phyloP scores from a whole-genome alignment of 768 basidiomycete genomes.

The Lentinula sp. region DNA sequence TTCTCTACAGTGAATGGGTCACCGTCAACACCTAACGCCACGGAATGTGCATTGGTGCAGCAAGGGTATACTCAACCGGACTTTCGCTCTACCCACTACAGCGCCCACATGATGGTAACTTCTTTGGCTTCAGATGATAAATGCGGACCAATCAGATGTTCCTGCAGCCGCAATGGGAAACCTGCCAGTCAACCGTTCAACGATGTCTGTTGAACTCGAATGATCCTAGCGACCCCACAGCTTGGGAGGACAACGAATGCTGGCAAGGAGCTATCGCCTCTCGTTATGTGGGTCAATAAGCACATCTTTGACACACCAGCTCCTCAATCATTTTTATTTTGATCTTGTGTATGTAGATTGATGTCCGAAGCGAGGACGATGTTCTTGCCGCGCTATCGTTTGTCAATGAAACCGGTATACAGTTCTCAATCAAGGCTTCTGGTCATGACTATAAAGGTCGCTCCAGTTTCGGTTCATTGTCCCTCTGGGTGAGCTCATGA shows the following conservation, averaged over 20 bases:
- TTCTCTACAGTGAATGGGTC: conserved; percentile 22
- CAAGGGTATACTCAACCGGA: conserved; percentile 18
- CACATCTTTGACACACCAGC: not conserved
- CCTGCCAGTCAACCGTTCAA: conserved; percentile 21
- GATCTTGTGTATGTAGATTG: conserved; percentile 11
- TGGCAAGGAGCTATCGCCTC: conserved; percentile 15
- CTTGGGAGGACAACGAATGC: conserved; percentile 9
- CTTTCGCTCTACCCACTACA: conserved; percentile 19
- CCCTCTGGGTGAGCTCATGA: conserved; percentile 17
- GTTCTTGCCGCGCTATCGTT: conserved; percentile 17
- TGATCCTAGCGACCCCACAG: conserved; percentile 13
- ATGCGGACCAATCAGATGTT: not conserved
- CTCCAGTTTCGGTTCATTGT: conserved; percentile 17
- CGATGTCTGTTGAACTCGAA: conserved; percentile 24
- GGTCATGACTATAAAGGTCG: conserved; percentile 25
- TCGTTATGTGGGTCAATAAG: conserved; percentile 12
- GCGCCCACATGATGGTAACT: conserved; percentile 24
- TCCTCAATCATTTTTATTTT: not conserved
- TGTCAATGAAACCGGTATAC: conserved; percentile 15
- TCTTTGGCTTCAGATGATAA: not conserved
- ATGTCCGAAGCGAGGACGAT: conserved; percentile 14
- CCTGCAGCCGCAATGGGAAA: conserved; percentile 28
- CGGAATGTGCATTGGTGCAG: conserved; percentile 22
- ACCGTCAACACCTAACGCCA: conserved; percentile 8
- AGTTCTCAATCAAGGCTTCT: conserved; percentile 20